phyloP scores from a whole-genome alignment of 768 basidiomycete genomes.

The Russula olivacea region DNA sequence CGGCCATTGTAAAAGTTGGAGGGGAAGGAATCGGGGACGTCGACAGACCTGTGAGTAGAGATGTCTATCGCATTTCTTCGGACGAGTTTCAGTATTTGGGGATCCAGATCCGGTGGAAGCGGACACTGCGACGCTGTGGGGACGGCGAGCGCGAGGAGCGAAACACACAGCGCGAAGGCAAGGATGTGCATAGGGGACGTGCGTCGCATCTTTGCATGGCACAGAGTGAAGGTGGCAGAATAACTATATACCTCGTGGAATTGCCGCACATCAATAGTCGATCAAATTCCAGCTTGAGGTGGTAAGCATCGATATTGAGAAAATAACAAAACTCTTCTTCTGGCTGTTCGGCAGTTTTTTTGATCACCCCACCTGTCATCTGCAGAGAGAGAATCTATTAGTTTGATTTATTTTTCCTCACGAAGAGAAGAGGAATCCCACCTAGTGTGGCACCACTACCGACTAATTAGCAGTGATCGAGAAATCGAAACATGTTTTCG shows the following conservation, averaged over 20 bases:
- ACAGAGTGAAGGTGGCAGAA: background rate
- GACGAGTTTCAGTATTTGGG: background rate
- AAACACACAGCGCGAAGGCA: background rate
- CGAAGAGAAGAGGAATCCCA: too few species aligned
- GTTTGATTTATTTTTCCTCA: too few species aligned
- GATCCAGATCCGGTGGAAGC: background rate
- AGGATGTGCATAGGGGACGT: background rate
- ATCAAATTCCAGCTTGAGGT: background rate
- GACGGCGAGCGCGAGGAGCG: background rate
- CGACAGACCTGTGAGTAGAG: conserved; percentile 15
- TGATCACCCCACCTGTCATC: too few species aligned
- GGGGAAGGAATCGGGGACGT: background rate
- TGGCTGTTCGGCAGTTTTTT: too few species aligned
- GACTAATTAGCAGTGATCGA: too few species aligned
- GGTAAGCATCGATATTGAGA: background rate
- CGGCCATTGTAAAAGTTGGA: background rate
- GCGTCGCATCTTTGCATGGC: background rate
- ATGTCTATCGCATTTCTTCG: conserved; percentile 10
- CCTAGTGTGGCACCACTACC: too few species aligned
- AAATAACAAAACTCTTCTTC: too few species aligned
- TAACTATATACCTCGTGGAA: background rate
- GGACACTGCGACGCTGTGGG: background rate
- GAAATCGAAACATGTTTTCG: too few species aligned
- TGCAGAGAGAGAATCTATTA: too few species aligned
- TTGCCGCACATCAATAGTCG: background rate